A percentile compares a stretch with the other conserved stretches of the same genome.
Evolutionary conservation across 352 stramenopile species (phyloP).

Genomic region (Phytophthora fragariaefolia): DNA sequence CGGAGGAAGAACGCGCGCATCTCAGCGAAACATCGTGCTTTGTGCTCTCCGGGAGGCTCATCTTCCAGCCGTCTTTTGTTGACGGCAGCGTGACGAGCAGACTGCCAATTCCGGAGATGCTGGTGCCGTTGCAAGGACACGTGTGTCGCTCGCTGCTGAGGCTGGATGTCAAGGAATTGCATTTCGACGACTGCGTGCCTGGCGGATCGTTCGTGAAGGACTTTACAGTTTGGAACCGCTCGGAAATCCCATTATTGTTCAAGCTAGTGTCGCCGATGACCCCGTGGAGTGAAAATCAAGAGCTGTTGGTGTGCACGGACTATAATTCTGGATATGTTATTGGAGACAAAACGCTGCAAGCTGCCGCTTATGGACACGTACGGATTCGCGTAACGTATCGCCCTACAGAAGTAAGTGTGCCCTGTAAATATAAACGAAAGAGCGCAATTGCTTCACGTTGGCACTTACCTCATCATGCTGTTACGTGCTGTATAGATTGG

Average conservation of each 20-base stretch:
- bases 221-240: slow-evolving; percentile 91
- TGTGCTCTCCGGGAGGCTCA: slow-evolving; percentile 67
- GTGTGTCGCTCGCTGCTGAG: slow-evolving; percentile 85
- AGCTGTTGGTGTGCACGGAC: slow-evolving; percentile 83
- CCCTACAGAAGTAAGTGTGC: slow-evolving; percentile 63
- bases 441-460: neutral
- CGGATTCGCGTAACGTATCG: slow-evolving; percentile 89
- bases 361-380: slow-evolving; percentile 85
- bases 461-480: slow-evolving; percentile 21
- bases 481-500: slow-evolving; percentile 57
- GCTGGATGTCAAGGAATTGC: slow-evolving; percentile 87
- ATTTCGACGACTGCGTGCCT: slow-evolving; percentile 90
- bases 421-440: neutral
- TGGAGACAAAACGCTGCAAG: slow-evolving; percentile 81
- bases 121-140: slow-evolving; percentile 80
- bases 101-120: slow-evolving; percentile 61
- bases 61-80: slow-evolving; percentile 55
- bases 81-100: slow-evolving; percentile 31
- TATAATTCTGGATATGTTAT: slow-evolving; percentile 89
- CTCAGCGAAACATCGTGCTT: slow-evolving; percentile 87
- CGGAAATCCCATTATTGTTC: slow-evolving; percentile 88
- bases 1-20: slow-evolving; percentile 85
- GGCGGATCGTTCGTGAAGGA: slow-evolving; percentile 90
- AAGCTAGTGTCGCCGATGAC: slow-evolving; percentile 80
- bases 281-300: slow-evolving; percentile 69